Conservation (phyloP, 208 protist species). For the Trichomonas vaginalis region DNA sequence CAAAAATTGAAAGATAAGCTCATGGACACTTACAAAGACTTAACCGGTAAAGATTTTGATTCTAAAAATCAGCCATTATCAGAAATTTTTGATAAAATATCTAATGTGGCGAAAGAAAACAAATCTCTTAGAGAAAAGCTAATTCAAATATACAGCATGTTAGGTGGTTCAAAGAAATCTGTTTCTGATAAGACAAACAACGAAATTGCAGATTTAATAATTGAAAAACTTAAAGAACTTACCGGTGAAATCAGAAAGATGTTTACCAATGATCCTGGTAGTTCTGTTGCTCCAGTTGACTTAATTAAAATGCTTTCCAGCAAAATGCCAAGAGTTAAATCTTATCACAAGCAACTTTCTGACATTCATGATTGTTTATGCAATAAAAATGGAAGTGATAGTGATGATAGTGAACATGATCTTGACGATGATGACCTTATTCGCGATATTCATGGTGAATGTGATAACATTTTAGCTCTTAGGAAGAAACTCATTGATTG, state of each 20-base stretch:
- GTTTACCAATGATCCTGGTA: background rate
- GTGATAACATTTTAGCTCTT: background rate
- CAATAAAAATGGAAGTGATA: background rate
- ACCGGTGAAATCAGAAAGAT: background rate
- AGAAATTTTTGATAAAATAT: background rate
- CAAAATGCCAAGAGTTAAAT: background rate
- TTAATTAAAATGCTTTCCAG: background rate
- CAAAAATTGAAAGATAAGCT: background rate
- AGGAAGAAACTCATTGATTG: background rate
- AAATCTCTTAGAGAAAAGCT: background rate
- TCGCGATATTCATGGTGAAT: background rate
- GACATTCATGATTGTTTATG: background rate
- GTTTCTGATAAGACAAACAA: background rate
- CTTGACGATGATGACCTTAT: background rate
- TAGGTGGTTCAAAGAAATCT: background rate
- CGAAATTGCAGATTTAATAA: background rate
- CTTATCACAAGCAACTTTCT: background rate
- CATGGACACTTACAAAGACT: background rate
- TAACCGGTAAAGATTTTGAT: background rate
- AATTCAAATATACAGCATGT: background rate
- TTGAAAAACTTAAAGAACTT: background rate
- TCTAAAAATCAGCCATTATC: background rate
- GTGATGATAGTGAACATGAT: background rate
- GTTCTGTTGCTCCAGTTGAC: background rate
- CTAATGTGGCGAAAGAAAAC: background rate